phyloP scores from a whole-genome alignment of 331 rosid species.

The Quercus tomentella region DNA sequence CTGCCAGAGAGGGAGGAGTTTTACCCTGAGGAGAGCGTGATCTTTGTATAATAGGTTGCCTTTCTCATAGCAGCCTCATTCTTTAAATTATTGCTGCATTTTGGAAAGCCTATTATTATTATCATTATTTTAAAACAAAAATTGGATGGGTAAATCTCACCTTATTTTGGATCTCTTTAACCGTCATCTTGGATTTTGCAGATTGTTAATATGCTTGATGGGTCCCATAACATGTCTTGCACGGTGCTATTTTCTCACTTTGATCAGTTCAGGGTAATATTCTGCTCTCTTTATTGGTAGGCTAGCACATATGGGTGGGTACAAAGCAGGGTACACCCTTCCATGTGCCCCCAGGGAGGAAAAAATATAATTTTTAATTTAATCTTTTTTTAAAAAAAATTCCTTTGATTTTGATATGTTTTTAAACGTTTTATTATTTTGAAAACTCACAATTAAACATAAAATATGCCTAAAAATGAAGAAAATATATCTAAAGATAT shows the following conservation, averaged over 20 bases:
- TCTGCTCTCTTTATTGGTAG: neutral
- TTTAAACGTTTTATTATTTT: too few species aligned
- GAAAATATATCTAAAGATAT: too few species aligned
- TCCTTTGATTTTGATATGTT: too few species aligned
- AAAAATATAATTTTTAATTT: too few species aligned
- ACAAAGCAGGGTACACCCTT: too few species aligned
- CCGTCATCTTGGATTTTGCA: slow-evolving; percentile 19
- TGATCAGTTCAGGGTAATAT: slow-evolving; percentile 53
- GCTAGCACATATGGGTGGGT: neutral
- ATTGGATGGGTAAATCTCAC: neutral
- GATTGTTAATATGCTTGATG: slow-evolving; percentile 80
- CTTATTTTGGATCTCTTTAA: neutral
- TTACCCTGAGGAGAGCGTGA: slow-evolving; percentile 73
- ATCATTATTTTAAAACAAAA: too few species aligned
- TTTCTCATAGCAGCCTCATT: slow-evolving; percentile 11
- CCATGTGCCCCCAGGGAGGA: too few species aligned
- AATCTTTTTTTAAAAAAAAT: too few species aligned
- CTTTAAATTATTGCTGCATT: slow-evolving; percentile 6
- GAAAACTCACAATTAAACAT: too few species aligned
- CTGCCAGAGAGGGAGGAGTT: slow-evolving; percentile 91
- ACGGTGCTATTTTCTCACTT: slow-evolving; percentile 52
- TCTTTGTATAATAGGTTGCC: slow-evolving; percentile 1
- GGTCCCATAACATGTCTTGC: slow-evolving; percentile 50
- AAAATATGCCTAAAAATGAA: too few species aligned
- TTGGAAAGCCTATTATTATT: neutral